A percentile compares a stretch with the other conserved stretches of the same genome.
Evolutionary conservation across 352 stramenopile species (phyloP).

Genomic region (Globisporangium acanthophoron): DNA sequence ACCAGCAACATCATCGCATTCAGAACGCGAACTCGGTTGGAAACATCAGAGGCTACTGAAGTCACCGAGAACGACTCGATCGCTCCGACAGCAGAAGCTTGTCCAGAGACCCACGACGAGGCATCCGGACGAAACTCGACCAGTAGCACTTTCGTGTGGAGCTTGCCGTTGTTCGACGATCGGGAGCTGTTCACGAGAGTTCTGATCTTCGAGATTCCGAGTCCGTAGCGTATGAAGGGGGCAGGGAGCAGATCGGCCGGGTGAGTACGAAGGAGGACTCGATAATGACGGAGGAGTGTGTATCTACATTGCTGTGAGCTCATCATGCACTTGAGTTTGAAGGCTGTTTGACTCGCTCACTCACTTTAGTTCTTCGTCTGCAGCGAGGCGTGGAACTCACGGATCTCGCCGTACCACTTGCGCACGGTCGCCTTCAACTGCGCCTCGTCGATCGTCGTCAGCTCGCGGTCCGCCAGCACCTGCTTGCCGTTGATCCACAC

Average conservation of each 20-base stretch:
- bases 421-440: slow-evolving; percentile 56
- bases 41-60: neutral
- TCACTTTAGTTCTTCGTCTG: slow-evolving; percentile 26
- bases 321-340: no score
- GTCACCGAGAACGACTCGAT: neutral
- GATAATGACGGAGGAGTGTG: slow-evolving; percentile 20
- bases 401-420: slow-evolving; percentile 56
- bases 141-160: slow-evolving; percentile 13
- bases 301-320: neutral
- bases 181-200: slow-evolving; percentile 11
- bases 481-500: slow-evolving; percentile 88
- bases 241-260: no score
- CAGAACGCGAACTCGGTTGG: neutral
- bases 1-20: neutral
- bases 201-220: slow-evolving; percentile 19
- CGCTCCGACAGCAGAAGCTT: neutral
- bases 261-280: neutral
- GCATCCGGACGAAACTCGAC: neutral
- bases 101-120: neutral
- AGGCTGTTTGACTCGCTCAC: neutral
- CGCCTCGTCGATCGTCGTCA: slow-evolving; percentile 68
- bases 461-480: slow-evolving; percentile 56
- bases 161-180: slow-evolving; percentile 17
- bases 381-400: slow-evolving; percentile 43
- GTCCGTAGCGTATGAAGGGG: neutral